Percentiles rank a stretch among this genome's conserved stretches.
These are phyloP conservation scores for Curvularia verruculosa DNA, from an alignment of 2,329 filamentous ascomycete species.

Conservation along the genomic window DNA sequence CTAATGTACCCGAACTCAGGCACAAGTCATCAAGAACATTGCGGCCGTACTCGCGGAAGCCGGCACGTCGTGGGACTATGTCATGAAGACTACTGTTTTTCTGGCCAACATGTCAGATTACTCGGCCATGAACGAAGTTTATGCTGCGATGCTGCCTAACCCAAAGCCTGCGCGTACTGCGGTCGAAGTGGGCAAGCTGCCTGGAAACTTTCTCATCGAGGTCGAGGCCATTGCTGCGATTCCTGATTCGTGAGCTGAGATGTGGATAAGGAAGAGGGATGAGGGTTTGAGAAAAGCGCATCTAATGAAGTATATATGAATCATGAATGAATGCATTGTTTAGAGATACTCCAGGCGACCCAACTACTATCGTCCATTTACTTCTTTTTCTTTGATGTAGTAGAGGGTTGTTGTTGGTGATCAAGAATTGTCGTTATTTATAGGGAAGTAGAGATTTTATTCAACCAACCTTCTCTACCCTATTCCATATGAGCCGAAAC, in stretches of 20 bases:
- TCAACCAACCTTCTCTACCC: background rate
- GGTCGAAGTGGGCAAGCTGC: conserved; percentile 41
- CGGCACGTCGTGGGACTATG: conserved; percentile 43
- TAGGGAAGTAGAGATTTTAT: too few relatives aligned
- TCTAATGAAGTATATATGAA: background rate
- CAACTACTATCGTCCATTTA: background rate
- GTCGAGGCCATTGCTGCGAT: conserved; percentile 44
- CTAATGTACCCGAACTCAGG: conserved; percentile 19
- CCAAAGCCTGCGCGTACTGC: conserved; percentile 42
- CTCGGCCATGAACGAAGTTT: conserved; percentile 43
- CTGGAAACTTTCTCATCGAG: conserved; percentile 39
- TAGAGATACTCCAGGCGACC: background rate
- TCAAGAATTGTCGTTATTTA: too few relatives aligned
- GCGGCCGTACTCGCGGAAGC: conserved; percentile 38
- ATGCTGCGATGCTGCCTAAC: conserved; percentile 36
- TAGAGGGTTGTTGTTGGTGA: too few relatives aligned
- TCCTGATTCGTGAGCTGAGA: conserved; percentile 24
- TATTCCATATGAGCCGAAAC: background rate
- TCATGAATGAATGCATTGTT: background rate
- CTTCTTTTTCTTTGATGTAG: background rate
- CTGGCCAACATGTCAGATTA: conserved; percentile 44
- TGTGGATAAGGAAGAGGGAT: background rate
- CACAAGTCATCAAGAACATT: conserved; percentile 45
- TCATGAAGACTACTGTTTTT: conserved; percentile 44
- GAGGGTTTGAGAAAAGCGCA: background rate